Evolutionary conservation across 176 grass and related monocot genomes (phyloP).

Genomic region (maize (Zea mays)): Zm-B73-REFERENCE-NAM-5.0 NC_050099.1:33063501-33064000

Average conservation of each 20-base stretch:
- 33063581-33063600: slow-evolving; percentile 1
- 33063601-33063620: neutral
- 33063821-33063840: too few relatives aligned
- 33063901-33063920: too few relatives aligned
- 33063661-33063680: neutral
- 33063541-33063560: slow-evolving; percentile 78
- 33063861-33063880: too few relatives aligned
- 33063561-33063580: slow-evolving; percentile 26
- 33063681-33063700: neutral
- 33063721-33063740: neutral
- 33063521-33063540: slow-evolving; percentile 79
- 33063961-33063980: too few relatives aligned
- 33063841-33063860: too few relatives aligned
- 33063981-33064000: too few relatives aligned
- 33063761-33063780: neutral
- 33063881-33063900: too few relatives aligned
- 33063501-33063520: slow-evolving; percentile 89
- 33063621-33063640: neutral
- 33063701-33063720: neutral
- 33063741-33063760: neutral
- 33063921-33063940: too few relatives aligned
- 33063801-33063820: neutral
- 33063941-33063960: too few relatives aligned
- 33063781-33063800: neutral
- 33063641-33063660: neutral